phyloP scores from a whole-genome alignment of 2,329 filamentous ascomycete genomes.

The Neonectria neomacrospora region DNA sequence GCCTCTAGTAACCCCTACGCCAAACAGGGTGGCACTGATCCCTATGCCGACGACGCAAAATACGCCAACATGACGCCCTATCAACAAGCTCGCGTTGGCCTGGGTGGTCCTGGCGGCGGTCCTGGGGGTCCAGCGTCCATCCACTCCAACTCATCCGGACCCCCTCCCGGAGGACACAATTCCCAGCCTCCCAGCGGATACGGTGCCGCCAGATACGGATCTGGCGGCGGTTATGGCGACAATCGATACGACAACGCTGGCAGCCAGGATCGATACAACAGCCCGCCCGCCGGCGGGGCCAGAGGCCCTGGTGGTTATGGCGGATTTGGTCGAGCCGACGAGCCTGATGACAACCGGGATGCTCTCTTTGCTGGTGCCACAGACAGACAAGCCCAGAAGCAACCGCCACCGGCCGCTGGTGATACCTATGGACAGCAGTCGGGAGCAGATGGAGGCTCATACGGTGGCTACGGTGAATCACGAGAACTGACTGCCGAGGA shows the following conservation, averaged over 20 bases:
- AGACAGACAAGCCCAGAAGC: conserved; percentile 58
- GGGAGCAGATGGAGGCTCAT: conserved; percentile 45
- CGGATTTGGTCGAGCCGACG: conserved; percentile 61
- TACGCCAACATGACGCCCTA: conserved; percentile 59
- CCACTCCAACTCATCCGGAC: conserved; percentile 34
- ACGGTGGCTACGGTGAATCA: conserved; percentile 71
- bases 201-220: conserved; percentile 64
- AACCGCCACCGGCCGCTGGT: conserved; percentile 35
- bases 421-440: conserved; percentile 43
- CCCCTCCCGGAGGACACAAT: conserved; percentile 40
- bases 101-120: conserved; percentile 47
- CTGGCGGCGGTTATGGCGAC: conserved; percentile 61
- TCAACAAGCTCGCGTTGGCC: conserved; percentile 54
- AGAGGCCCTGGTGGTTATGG: conserved; percentile 70
- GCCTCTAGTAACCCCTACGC: conserved; percentile 68
- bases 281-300: conserved; percentile 47
- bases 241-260: conserved; percentile 62
- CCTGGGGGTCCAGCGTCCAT: conserved; percentile 51
- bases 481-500: conserved; percentile 85
- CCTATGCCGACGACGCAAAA: conserved; percentile 62
- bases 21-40: conserved; percentile 61
- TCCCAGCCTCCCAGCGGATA: conserved; percentile 56
- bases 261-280: conserved; percentile 42
- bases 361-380: conserved; percentile 71
- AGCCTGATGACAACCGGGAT: conserved; percentile 66